Conservation (phyloP, 352 stramenopile genomes). For the Phytophthora macrochlamydospora region DNA sequence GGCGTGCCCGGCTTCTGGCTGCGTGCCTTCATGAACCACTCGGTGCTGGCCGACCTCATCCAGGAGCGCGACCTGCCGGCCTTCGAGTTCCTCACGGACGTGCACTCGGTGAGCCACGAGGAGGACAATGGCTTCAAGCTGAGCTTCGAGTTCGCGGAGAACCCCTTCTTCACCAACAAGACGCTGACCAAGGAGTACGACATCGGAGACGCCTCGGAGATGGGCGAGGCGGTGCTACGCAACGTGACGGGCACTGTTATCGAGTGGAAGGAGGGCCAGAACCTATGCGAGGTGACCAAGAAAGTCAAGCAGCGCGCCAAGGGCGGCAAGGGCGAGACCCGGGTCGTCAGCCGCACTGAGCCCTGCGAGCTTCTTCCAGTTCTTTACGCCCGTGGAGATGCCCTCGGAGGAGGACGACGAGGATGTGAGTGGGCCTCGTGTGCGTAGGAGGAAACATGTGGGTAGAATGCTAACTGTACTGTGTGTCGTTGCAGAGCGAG, state of each 20-base stretch:
- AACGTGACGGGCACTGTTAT: conserved; percentile 80
- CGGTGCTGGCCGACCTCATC: conserved; percentile 75
- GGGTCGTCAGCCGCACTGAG: conserved; percentile 80
- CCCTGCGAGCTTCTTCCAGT: conserved; percentile 89
- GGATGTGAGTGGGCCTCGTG: conserved; percentile 53
- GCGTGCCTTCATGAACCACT: conserved; percentile 87
- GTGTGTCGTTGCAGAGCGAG: conserved; percentile 56
- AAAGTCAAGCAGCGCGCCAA: conserved; percentile 90
- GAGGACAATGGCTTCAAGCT: conserved; percentile 89
- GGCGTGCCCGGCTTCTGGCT: conserved; percentile 88
- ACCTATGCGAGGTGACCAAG: conserved; percentile 85
- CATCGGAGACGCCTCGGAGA: conserved; percentile 81
- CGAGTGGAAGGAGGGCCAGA: conserved; percentile 84
- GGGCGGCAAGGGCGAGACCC: conserved; percentile 74
- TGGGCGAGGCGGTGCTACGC: conserved; percentile 78
- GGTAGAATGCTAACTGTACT: conserved; percentile 9
- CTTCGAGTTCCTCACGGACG: conserved; percentile 79
- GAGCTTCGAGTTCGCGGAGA: conserved; percentile 80
- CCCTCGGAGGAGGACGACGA: conserved; percentile 85
- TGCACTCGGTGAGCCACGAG: conserved; percentile 78
- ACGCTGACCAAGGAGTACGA: conserved; percentile 87
- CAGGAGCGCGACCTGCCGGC: conserved; percentile 81
- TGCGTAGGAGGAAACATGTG: conserved; percentile 5
- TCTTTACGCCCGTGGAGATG: conserved; percentile 88
- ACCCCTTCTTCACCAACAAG: conserved; percentile 83